Conservation (phyloP, 345 rosid species). For the Ceriops decandra region DNA sequence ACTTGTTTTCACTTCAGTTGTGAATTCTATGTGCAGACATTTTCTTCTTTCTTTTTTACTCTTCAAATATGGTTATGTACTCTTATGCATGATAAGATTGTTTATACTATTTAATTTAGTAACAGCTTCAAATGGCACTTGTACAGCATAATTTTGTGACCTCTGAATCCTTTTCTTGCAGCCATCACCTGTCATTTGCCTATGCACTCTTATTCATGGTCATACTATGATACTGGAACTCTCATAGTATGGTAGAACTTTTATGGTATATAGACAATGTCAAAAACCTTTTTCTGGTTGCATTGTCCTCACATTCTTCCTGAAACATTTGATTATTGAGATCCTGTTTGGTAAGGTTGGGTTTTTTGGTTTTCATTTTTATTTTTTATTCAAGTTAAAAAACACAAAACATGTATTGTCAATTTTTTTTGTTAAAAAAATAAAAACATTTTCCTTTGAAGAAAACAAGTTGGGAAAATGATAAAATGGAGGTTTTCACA, state of each 20-base stretch:
- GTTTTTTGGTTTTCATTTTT: too few species aligned
- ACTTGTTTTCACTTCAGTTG: constrained; percentile 26
- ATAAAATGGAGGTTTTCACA: too few species aligned
- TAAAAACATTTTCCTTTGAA: too few species aligned
- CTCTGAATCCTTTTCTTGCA: not conserved
- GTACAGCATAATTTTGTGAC: not conserved
- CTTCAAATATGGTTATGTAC: not conserved
- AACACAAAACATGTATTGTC: too few species aligned
- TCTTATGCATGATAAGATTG: not conserved
- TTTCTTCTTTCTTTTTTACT: not conserved
- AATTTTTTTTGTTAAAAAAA: too few species aligned
- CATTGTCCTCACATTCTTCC: not conserved
- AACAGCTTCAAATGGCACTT: not conserved
- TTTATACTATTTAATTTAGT: not conserved
- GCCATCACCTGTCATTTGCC: not conserved
- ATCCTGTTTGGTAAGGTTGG: too few species aligned
- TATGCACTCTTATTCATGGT: not conserved
- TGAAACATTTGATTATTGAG: not conserved
- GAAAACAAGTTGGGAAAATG: too few species aligned
- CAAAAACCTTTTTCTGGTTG: not conserved
- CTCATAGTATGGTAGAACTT: too few species aligned
- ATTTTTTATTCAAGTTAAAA: too few species aligned
- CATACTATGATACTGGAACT: too few species aligned
- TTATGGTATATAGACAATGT: not conserved
- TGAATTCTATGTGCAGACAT: not conserved